A percentile compares a stretch with the other conserved stretches of the same genome.
Evolutionary conservation across 352 stramenopile species (phyloP).

Genomic region (Pythium plurisporium): DNA sequence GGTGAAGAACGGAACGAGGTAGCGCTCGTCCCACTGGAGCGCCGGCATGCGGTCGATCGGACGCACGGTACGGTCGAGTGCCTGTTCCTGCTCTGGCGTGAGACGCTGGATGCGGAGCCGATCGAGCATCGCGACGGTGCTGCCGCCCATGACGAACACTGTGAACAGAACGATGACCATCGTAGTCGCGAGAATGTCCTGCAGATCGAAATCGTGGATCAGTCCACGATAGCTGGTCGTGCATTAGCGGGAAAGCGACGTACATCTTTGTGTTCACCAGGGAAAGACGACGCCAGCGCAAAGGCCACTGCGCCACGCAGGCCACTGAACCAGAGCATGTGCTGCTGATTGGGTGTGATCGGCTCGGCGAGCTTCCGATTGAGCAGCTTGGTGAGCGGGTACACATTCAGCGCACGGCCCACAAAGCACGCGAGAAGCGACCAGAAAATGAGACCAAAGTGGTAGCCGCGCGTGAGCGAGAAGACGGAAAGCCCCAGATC

Average conservation of each 20-base stretch:
- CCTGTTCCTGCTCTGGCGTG: constrained; percentile 23
- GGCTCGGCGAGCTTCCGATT: constrained; percentile 15
- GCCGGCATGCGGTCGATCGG: constrained; percentile 28
- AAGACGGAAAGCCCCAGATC: constrained; percentile 75
- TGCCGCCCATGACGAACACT: constrained; percentile 67
- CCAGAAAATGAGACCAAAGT: constrained; percentile 49
- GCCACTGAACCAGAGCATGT: constrained; percentile 82
- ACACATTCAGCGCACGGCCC: constrained; percentile 57
- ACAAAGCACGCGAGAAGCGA: constrained; percentile 50
- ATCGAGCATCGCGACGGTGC: constrained; percentile 58
- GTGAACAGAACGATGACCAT: constrained; percentile 82
- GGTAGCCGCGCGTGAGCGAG: constrained; percentile 34
- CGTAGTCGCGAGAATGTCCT: constrained; percentile 63
- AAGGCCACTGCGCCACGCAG: constrained; percentile 82
- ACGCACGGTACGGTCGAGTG: constrained; percentile 23
- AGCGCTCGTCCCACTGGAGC: constrained; percentile 32
- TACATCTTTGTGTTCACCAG: constrained; percentile 30
- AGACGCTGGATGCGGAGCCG: constrained; percentile 51
- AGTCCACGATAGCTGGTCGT: too few species aligned
- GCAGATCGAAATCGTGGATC: too few species aligned
- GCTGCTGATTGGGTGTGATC: constrained; percentile 38
- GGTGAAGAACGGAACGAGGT: constrained; percentile 31
- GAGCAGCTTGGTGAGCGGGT: constrained; percentile 39
- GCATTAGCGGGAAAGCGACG: constrained; percentile 82
- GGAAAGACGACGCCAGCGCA: constrained; percentile 58